Evolutionary conservation across 306 rosid genomes (phyloP), one percentile per base, ranked within the genome.

Genomic region (Cicer pinnatifidum): DNA sequence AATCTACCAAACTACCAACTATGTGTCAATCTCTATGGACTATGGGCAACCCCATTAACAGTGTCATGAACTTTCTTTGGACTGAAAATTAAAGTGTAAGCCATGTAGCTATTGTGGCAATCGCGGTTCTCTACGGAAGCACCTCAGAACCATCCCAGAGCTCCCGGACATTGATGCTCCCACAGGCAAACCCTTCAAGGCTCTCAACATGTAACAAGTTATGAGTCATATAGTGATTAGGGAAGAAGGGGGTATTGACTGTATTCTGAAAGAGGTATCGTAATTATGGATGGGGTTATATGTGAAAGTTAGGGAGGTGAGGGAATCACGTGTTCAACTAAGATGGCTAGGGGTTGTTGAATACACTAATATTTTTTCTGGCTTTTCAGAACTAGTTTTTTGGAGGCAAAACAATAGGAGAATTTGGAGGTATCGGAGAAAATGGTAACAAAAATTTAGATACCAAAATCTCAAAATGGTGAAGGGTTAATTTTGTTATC

Each of bases 351-450:
- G 40, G 28, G 15, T 23, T 23, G 64, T 58, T 23, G 16, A 11
- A 58, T 58, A n/a, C 8, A 58, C 64, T 23, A 11, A 58, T 58
- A 23, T 58, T 23, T 16, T 58, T 23, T 58, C 62, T 56, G 35
- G 13, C 37, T 56, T 9, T 52, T 56, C 13, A 56, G 61, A n/a
- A 28, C 35, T 3, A 56, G 9, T 9, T 3, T 7, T 19, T 9
- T 4, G 38, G 10, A 52, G 9, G 59, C 59, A 4, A 16, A 16
- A 33, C 59, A 4, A 54, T 54, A 19, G n/a, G n/a, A 54, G n/a
- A 54, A 19, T 54, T 35, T 19, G 37, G 37, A 19, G 7, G 37
- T 19, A 19, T n/a, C 19, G 13, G 1, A 54, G 19, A 52, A 15
- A 7, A 28, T 28, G 35, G 35, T 3, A 28, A 28, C 33, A 28